Evolutionary conservation across 306 rosid species (phyloP).

Genomic region (Cucumis cinereus): DNA sequence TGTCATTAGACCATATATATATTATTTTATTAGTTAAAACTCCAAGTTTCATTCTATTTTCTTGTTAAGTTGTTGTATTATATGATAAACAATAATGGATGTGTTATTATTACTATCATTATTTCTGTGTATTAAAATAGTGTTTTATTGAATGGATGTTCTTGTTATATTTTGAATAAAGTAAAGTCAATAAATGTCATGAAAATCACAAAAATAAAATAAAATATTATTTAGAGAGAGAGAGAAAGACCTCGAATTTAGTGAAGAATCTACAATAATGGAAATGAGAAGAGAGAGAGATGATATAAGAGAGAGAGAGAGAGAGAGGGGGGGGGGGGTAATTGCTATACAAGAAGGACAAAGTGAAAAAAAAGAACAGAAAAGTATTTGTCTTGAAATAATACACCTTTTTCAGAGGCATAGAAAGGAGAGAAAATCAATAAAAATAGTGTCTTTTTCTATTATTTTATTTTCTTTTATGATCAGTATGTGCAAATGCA

Average conservation of each 20-base stretch:
- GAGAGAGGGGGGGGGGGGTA: background rate
- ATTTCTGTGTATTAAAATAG: no score
- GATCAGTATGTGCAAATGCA: slow-evolving; percentile 10
- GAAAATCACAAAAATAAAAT: background rate
- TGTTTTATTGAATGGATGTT: background rate
- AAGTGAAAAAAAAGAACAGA: slow-evolving; percentile 1
- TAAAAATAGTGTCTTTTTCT: background rate
- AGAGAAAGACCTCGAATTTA: background rate
- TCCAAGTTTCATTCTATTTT: no score
- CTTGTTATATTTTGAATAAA: background rate
- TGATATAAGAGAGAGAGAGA: background rate
- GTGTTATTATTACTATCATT: no score
- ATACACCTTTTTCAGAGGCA: slow-evolving; percentile 11
- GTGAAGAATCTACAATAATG: slow-evolving; percentile 7
- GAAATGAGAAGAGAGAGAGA: background rate
- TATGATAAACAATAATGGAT: no score
- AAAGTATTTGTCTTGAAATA: background rate
- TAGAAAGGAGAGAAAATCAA: slow-evolving; percentile 2
- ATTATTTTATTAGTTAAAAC: no score
- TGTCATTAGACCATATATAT: no score
- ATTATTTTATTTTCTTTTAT: background rate
- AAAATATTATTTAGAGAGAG: background rate
- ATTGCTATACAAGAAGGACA: background rate
- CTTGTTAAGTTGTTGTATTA: no score
- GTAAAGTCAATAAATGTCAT: background rate